Evolutionary conservation across 495 filamentous ascomycete genomes (phyloP), one percentile per base, ranked within the genome.

Genomic region (Daldinia childiae): DNA sequence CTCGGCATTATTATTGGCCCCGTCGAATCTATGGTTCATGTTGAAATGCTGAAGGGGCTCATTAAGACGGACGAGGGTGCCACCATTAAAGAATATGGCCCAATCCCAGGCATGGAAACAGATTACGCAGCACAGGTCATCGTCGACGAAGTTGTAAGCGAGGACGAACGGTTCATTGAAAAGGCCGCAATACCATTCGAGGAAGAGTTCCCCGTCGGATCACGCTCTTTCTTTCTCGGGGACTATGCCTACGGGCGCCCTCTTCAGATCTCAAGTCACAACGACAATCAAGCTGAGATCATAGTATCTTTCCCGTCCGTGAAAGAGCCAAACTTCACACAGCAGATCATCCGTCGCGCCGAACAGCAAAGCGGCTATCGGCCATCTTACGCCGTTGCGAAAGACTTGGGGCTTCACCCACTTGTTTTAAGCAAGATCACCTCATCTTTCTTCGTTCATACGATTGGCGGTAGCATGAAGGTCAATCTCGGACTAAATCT

Each of bases 351-450:
- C 43, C 79, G 74, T 45, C 79, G 86, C 32, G 88, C 92, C 8
- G 90, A 94, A 74, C 84, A 82, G 26, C 81, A 83, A 27, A 91
- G 84, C 41, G 90, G 87, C 1, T 99, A 98, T 77, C 89, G 86
- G 54, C 94, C 95, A 7, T 97, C 95, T 0, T 98, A 88, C 79
- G 84, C 89, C 14, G 92, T 99, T 50, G 93, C 95, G 17, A 92
- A 87, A 69, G 90, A 90, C 78, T 84, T 99, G 19, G 84, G 85
- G 3, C 84, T 99, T 55, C 94, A 97, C 71, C 88, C 94, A 4
- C 84, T 99, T 43, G 91, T 95, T 0, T 83, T 99, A 24, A 95
- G 93, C 78, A 99, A 97, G 83, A 93, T 99, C 66, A 98, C 95
- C 0, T 95, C 95, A 0, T 92, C 94, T 0, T 98, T 97, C 80